phyloP scores from a whole-genome alignment of 495 filamentous ascomycete species.

The Penicillium argentinense region DNA sequence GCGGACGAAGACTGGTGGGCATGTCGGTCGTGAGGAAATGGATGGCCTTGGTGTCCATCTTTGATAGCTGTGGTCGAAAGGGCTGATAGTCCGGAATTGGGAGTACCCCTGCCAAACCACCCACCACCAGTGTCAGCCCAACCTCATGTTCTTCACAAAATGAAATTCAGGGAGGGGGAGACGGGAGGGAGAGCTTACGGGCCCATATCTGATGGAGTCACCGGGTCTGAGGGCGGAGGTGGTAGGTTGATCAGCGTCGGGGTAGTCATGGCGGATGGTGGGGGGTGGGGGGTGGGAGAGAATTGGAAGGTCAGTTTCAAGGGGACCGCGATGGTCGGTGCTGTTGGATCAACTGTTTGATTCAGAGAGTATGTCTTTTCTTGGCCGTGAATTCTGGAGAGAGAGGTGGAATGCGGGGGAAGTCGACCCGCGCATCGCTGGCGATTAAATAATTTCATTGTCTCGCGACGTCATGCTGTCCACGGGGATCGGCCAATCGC shows the following conservation, averaged over 20 bases:
- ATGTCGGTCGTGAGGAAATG: constrained; percentile 56
- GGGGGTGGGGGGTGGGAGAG: background rate
- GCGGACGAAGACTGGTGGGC: constrained; percentile 47
- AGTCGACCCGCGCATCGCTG: too few relatives aligned
- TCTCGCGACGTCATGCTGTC: constrained; percentile 15
- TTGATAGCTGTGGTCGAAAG: constrained; percentile 92
- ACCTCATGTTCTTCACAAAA: too few relatives aligned
- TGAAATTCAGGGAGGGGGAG: too few relatives aligned
- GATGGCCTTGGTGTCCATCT: constrained; percentile 82
- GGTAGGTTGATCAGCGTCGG: constrained; percentile 84
- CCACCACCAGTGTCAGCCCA: too few relatives aligned
- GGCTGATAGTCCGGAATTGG: constrained; percentile 80
- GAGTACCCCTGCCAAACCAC: constrained; percentile 68
- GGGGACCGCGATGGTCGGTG: too few relatives aligned
- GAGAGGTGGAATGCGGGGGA: too few relatives aligned
- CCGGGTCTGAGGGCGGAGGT: constrained; percentile 77
- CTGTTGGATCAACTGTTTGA: too few relatives aligned
- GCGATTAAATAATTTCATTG: background rate
- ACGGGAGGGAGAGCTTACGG: constrained; percentile 60
- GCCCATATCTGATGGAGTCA: constrained; percentile 83
- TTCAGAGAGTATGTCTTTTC: too few relatives aligned
- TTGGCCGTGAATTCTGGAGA: too few relatives aligned
- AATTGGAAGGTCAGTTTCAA: background rate
- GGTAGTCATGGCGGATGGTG: constrained; percentile 34
- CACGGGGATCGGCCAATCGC: constrained; percentile 1